Evolutionary conservation across 495 filamentous ascomycete genomes (phyloP).

Genomic region (Lichina pygmaea): DNA sequence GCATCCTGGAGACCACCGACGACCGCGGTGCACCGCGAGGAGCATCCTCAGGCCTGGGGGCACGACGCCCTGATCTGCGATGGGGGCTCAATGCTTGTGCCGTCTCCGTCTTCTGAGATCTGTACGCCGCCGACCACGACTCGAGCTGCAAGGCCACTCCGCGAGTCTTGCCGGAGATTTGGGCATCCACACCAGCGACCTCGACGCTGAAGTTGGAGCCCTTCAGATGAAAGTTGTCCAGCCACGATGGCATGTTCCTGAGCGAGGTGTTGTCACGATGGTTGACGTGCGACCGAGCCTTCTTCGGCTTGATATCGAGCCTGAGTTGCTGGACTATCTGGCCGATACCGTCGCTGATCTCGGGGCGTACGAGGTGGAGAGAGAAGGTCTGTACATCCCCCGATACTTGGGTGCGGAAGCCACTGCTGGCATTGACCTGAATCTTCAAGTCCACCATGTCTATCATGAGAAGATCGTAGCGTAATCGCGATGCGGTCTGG

Average conservation of each 20-base stretch:
- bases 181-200: constrained; percentile 62
- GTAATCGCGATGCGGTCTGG: constrained; percentile 53
- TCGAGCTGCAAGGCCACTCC: constrained; percentile 71
- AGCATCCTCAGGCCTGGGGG: not conserved
- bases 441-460: constrained; percentile 69
- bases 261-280: constrained; percentile 36
- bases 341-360: constrained; percentile 75
- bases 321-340: constrained; percentile 67
- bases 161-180: constrained; percentile 49
- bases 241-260: constrained; percentile 55
- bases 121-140: constrained; percentile 78
- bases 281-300: constrained; percentile 21
- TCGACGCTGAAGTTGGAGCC: constrained; percentile 75
- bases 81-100: not conserved
- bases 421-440: constrained; percentile 58
- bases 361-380: constrained; percentile 65
- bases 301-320: constrained; percentile 34
- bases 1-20: constrained; percentile 22
- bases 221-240: constrained; percentile 59
- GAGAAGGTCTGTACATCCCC: constrained; percentile 69
- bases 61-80: constrained; percentile 20
- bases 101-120: constrained; percentile 43
- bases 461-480: constrained; percentile 63
- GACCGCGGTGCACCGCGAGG: constrained; percentile 25
- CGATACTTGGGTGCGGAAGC: constrained; percentile 55